Evolutionary conservation across 768 basidiomycete species (phyloP).

Genomic region (Collybiopsis confluens): DNA sequence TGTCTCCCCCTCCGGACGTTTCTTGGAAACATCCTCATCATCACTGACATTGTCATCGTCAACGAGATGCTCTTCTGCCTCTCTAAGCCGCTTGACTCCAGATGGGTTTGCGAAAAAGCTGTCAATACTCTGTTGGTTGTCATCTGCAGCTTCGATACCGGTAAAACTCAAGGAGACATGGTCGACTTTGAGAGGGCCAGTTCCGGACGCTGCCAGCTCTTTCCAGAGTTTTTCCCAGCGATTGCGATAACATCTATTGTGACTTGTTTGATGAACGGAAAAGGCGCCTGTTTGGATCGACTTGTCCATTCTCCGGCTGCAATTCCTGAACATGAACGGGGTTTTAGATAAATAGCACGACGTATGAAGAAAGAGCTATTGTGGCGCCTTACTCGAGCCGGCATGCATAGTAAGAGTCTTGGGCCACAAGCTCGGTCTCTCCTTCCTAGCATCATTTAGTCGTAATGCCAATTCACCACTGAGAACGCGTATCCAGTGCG

Average conservation of each 20-base stretch:
- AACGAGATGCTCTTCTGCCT: conserved; percentile 25
- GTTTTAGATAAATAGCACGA: too few species aligned
- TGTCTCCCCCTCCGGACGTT: background rate
- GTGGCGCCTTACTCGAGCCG: conserved; percentile 56
- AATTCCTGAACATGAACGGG: too few species aligned
- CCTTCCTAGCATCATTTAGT: conserved; percentile 75
- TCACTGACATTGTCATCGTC: too few species aligned
- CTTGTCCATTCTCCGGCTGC: conserved; percentile 56
- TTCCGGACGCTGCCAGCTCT: conserved; percentile 64
- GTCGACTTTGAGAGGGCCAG: conserved; percentile 57
- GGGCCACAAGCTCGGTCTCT: conserved; percentile 79
- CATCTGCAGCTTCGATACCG: conserved; percentile 69
- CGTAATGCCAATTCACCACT: conserved; percentile 87
- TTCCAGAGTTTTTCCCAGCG: conserved; percentile 83
- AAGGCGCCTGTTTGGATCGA: conserved; percentile 80
- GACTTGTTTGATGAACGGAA: conserved; percentile 76
- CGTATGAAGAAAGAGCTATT: too few species aligned
- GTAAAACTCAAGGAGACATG: conserved; percentile 71
- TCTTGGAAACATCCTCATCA: background rate
- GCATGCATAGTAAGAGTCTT: conserved; percentile 82
- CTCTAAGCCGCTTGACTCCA: conserved; percentile 34
- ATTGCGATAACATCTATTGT: conserved; percentile 73
- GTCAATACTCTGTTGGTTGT: conserved; percentile 84
- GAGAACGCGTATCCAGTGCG: conserved; percentile 89
- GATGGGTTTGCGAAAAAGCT: conserved; percentile 62